A percentile compares a stretch with the other conserved stretches of the same genome.
Conservation (phyloP, 345 rosid genomes). For the Noccaea bulbosa region DNA sequence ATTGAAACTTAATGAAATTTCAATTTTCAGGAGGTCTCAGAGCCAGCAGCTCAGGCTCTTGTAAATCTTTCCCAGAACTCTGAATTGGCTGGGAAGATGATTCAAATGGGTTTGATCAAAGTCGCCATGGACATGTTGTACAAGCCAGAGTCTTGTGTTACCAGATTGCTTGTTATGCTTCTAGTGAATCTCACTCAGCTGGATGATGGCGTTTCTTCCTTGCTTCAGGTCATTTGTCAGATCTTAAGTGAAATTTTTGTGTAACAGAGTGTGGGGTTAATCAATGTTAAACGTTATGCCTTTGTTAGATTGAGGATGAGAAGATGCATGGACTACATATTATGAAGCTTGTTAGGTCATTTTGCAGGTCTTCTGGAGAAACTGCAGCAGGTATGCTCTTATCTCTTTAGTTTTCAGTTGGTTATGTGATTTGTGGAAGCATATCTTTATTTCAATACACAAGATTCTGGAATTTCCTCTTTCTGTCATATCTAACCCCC, state of each 20-base stretch:
- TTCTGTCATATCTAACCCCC: no score
- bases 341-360: constrained; percentile 93
- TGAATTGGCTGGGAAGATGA: constrained; percentile 68
- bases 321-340: constrained; percentile 73
- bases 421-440: no score
- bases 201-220: constrained; percentile 74
- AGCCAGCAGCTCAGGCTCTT: constrained; percentile 88
- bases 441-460: no score
- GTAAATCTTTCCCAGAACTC: constrained; percentile 85
- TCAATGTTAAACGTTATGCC: constrained; percentile 8
- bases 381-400: constrained; percentile 47
- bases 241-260: not conserved
- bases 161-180: constrained; percentile 78
- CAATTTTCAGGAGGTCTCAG: constrained; percentile 72
- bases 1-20: not conserved
- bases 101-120: constrained; percentile 61
- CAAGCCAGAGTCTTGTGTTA: constrained; percentile 64
- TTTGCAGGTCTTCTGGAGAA: constrained; percentile 71
- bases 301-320: constrained; percentile 69
- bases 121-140: constrained; percentile 73
- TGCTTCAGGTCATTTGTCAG: constrained; percentile 75
- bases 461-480: no score
- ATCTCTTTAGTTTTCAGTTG: not conserved
- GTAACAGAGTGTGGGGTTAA: not conserved
- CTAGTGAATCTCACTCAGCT: constrained; percentile 83